These are phyloP conservation scores for Choanephora cucurbitarum DNA, from an alignment of 371 early-diverging fungal species.

Conservation along the genomic window DNA sequence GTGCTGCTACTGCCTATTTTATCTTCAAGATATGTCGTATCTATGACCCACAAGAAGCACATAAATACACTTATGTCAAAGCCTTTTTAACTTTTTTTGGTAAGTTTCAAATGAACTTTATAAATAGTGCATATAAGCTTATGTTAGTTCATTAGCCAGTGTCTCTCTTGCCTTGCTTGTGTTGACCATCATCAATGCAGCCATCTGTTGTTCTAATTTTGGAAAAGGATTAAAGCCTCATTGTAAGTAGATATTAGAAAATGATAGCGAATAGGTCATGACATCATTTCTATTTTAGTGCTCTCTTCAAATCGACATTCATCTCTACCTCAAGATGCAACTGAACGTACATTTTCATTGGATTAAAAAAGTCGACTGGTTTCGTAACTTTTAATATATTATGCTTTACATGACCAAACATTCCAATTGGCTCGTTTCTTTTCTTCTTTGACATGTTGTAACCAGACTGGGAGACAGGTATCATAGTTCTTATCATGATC, in stretches of 20 bases:
- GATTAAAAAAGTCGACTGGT: constrained; percentile 13
- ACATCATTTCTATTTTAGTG: neutral
- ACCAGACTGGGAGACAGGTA: constrained; percentile 49
- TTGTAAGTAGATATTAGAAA: constrained; percentile 36
- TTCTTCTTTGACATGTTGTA: constrained; percentile 20
- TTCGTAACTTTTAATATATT: neutral
- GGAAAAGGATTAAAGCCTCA: constrained; percentile 77
- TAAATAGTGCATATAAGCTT: too few species aligned
- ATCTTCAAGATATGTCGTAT: constrained; percentile 84
- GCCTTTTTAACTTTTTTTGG: constrained; percentile 89
- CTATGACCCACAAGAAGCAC: constrained; percentile 57
- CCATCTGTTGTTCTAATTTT: constrained; percentile 81
- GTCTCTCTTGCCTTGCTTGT: constrained; percentile 68
- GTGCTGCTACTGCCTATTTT: constrained; percentile 81
- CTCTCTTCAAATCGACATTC: neutral
- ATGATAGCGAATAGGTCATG: too few species aligned
- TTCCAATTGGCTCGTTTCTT: constrained; percentile 21
- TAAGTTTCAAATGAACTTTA: too few species aligned
- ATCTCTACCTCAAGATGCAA: constrained; percentile 9
- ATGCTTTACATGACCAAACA: constrained; percentile 20
- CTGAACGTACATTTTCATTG: constrained; percentile 21
- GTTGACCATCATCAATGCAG: constrained; percentile 68
- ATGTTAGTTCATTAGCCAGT: constrained; percentile 55
- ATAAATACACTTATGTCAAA: constrained; percentile 63
- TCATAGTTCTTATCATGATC: constrained; percentile 48